Evolutionary conservation across 805 yeast genomes (phyloP), one percentile per base, ranked within the genome.

Genomic region (Isabelozyma gotoi): DNA sequence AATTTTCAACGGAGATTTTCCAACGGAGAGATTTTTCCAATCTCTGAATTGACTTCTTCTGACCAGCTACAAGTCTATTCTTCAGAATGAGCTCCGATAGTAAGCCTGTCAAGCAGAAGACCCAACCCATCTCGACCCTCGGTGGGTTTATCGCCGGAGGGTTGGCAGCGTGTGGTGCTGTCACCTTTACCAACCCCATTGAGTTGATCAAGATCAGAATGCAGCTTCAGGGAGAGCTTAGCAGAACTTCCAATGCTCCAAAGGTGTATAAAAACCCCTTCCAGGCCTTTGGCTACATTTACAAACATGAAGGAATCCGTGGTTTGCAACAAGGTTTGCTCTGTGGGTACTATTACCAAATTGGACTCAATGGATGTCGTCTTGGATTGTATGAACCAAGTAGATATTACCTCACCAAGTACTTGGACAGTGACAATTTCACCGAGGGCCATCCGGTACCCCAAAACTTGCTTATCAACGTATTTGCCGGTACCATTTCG

Each of bases 101-200:
- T 21, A 11, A 7, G 7, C 29, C 29, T 7, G 34, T 32, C 34
- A 32, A 32, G 6, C 46, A 58, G 12, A 82, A 81, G 1, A 75
- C 83, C n/a, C 83, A 80, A 51, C 70, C 77, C 50, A 76, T 85
- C 16, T 74, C 84, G 33, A 81, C 88, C 3, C 51, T 74, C 10
- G 95, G 95, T 16, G 95, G 96, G 2, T 89, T 91, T 55, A 56
- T 83, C 4, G 96, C 97, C 3, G 97, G 97, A 43, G 96, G 94
- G 7, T 45, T 86, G 12, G 99, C 99, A 2, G 97, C 98, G 2
- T 91, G 98, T 71, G 94, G 96, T 42, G 98, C 99, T 0, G 99
- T 94, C 36, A 92, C 97, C 0, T 84, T 92, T 60, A 91, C 98
- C 3, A 94, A 94, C 62, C 99, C 99, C 5, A 85, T 94, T 49